A percentile compares a stretch with the other conserved stretches of the same genome.
These are phyloP conservation scores for Magnolia officinalis DNA, from an alignment of 164 flowering plant genomes.

Conservation along the genomic window DNA sequence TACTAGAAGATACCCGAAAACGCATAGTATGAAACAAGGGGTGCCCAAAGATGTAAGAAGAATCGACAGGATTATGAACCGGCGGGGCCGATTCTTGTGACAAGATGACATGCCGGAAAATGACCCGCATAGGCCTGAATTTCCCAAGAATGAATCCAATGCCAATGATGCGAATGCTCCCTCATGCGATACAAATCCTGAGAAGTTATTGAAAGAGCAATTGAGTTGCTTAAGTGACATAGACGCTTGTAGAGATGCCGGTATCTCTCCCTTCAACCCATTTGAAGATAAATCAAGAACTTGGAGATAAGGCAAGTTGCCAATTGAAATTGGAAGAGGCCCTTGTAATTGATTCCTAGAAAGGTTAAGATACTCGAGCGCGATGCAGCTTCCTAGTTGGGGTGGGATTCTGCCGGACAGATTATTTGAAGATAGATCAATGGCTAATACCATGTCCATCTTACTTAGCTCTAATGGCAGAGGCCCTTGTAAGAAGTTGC, in stretches of 20 bases:
- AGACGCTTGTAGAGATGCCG: slow-evolving; percentile 51
- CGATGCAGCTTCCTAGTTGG: slow-evolving; percentile 83
- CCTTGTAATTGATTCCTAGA: slow-evolving; percentile 56
- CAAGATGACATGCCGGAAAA: slow-evolving; percentile 54
- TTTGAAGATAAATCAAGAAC: slow-evolving; percentile 67
- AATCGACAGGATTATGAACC: slow-evolving; percentile 29
- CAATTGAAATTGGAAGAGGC: slow-evolving; percentile 53
- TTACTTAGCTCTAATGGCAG: slow-evolving; percentile 80
- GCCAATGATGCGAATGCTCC: slow-evolving; percentile 54
- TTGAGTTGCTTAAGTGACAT: slow-evolving; percentile 51
- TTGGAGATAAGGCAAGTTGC: slow-evolving; percentile 60
- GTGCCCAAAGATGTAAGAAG: slow-evolving; percentile 36
- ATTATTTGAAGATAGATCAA: slow-evolving; percentile 73
- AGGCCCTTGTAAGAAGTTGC: slow-evolving; percentile 55
- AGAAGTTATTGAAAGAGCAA: slow-evolving; percentile 73
- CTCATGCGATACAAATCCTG: slow-evolving; percentile 48
- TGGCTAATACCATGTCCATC: slow-evolving; percentile 85
- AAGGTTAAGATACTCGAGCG: slow-evolving; percentile 72
- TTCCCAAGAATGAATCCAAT: slow-evolving; percentile 56
- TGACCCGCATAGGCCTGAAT: slow-evolving; percentile 58
- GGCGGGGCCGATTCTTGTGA: slow-evolving; percentile 20
- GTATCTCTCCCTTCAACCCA: slow-evolving; percentile 51
- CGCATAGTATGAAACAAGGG: slow-evolving; percentile 31
- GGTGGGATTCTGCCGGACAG: slow-evolving; percentile 62
- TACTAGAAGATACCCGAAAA: slow-evolving; percentile 36